Conservation (phyloP, 176 grass and related monocot genomes). For the Oryza australiensis region DNA sequence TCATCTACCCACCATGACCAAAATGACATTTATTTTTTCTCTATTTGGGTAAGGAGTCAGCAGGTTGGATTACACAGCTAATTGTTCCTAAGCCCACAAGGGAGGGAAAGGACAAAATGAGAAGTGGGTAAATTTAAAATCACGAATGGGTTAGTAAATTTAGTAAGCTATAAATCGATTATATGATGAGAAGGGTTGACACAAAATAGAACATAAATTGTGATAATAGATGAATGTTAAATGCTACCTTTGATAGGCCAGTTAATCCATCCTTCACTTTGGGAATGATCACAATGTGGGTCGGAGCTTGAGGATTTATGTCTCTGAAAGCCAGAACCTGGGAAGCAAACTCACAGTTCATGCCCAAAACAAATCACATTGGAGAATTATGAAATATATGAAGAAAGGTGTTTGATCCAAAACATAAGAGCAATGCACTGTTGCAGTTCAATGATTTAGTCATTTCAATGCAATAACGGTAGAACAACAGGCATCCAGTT, state of each 20-base stretch:
- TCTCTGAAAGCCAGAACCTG: constrained; percentile 93
- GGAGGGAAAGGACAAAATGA: not conserved
- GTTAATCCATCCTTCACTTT: constrained; percentile 88
- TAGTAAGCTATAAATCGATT: not conserved
- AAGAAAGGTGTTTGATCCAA: not conserved
- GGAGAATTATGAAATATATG: not conserved
- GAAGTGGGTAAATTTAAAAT: not conserved
- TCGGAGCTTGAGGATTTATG: constrained; percentile 83
- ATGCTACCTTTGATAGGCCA: constrained; percentile 77
- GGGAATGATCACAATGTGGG: constrained; percentile 80
- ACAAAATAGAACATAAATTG: not conserved
- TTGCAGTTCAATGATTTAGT: not conserved
- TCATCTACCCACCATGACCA: not conserved
- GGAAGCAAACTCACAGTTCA: constrained; percentile 6
- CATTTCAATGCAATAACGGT: not conserved
- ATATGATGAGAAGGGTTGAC: not conserved
- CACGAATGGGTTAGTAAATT: not conserved
- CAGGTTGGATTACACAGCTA: not conserved
- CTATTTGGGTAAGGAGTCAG: not conserved
- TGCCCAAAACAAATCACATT: not conserved
- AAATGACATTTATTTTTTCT: not conserved
- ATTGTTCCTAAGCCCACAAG: not conserved
- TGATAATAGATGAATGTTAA: not conserved
- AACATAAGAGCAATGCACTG: constrained; percentile 2
- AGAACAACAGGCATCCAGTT: not conserved